Evolutionary conservation across 352 stramenopile genomes (phyloP).

Genomic region (Globisporangium echinulatum): DNA sequence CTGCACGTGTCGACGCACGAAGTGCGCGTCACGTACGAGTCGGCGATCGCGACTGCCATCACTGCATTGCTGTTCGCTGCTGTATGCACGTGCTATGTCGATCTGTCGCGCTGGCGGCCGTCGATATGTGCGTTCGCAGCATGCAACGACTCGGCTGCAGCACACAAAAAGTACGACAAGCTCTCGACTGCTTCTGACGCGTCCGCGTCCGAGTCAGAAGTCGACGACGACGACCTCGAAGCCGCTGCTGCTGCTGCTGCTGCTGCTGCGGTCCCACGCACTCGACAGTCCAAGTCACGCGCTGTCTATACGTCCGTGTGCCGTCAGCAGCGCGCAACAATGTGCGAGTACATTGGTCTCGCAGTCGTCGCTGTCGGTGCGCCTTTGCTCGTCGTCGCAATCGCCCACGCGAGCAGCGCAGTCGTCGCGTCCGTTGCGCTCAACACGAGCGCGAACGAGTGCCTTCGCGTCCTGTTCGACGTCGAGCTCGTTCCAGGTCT

Average conservation of each 20-base stretch:
- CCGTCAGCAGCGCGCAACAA: background rate
- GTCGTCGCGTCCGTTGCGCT: conserved; percentile 28
- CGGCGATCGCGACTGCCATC: conserved; percentile 7
- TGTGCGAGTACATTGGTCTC: background rate
- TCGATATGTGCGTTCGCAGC: conserved; percentile 6
- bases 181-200: too few relatives aligned
- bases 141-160: background rate
- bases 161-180: too few relatives aligned
- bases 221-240: too few relatives aligned
- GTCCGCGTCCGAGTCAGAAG: too few relatives aligned
- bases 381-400: conserved; percentile 12
- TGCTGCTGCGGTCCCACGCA: too few relatives aligned
- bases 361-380: conserved; percentile 12
- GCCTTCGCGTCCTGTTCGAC: conserved; percentile 19
- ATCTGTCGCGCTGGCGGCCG: conserved; percentile 27
- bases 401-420: conserved; percentile 13
- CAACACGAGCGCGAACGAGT: conserved; percentile 36
- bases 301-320: too few relatives aligned
- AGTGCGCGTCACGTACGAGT: conserved; percentile 14
- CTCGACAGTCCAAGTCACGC: too few relatives aligned
- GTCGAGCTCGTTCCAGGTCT: conserved; percentile 16
- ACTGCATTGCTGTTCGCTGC: conserved; percentile 18
- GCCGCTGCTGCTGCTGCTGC: too few relatives aligned
- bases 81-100: conserved; percentile 13
- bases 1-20: conserved; percentile 27